Evolutionary conservation across 768 basidiomycete genomes (phyloP).

Genomic region (Lactarius vividus): DNA sequence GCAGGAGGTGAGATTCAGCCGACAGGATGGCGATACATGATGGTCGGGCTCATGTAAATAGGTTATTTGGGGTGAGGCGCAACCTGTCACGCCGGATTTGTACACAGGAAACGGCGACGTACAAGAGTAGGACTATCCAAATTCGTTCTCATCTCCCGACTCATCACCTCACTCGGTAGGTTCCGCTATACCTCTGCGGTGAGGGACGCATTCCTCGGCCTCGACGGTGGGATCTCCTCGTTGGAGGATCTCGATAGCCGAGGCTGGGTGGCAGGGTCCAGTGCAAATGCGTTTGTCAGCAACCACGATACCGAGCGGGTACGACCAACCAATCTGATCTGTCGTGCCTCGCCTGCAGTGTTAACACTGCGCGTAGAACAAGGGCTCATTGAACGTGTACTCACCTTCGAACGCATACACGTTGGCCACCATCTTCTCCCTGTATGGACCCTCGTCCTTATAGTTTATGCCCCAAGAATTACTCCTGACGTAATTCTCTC

Average conservation of each 20-base stretch:
- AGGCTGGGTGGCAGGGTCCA: conserved; percentile 54
- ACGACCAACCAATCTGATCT: conserved; percentile 14
- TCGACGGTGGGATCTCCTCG: conserved; percentile 40
- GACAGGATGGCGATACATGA: background rate
- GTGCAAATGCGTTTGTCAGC: conserved; percentile 63
- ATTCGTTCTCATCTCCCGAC: background rate
- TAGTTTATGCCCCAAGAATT: background rate
- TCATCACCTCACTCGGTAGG: conserved; percentile 25
- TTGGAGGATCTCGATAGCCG: conserved; percentile 50
- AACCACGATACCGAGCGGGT: conserved; percentile 71
- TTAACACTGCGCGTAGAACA: conserved; percentile 37
- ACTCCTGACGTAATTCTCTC: background rate
- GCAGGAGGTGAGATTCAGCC: conserved; percentile 46
- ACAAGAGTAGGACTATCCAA: conserved; percentile 50
- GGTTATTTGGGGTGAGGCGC: conserved; percentile 45
- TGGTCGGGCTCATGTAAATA: background rate
- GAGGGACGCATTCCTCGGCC: conserved; percentile 47
- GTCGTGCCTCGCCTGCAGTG: background rate
- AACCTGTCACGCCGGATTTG: conserved; percentile 53
- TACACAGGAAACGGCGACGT: conserved; percentile 60
- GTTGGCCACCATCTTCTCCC: conserved; percentile 58
- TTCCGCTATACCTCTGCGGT: conserved; percentile 61
- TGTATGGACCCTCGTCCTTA: conserved; percentile 32
- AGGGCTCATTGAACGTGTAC: conserved; percentile 52
- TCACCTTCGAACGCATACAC: conserved; percentile 66